phyloP scores from a whole-genome alignment of 208 protist genomes.

The Acanthamoeba comandoni region DNA sequence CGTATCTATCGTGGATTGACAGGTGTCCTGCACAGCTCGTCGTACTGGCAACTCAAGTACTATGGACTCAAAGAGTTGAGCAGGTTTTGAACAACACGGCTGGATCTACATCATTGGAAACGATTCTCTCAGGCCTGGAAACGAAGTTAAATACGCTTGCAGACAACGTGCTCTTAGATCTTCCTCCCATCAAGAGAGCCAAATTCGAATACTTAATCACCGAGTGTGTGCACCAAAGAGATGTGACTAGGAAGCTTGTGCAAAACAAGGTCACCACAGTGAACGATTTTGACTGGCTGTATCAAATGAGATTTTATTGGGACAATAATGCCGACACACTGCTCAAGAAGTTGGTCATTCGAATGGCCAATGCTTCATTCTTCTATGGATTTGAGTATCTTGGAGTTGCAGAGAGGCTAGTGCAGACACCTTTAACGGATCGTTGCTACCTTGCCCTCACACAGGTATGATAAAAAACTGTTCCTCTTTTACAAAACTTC shows the following conservation, averaged over 20 bases:
- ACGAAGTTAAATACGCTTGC: conserved; percentile 85
- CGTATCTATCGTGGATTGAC: conserved; percentile 90
- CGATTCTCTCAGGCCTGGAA: conserved; percentile 72
- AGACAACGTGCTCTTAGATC: conserved; percentile 90
- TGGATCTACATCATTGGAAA: neutral
- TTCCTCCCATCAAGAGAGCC: conserved; percentile 91
- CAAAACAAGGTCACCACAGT: conserved; percentile 79
- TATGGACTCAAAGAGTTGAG: conserved; percentile 93
- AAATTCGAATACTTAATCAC: conserved; percentile 97
- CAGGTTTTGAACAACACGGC: conserved; percentile 71
- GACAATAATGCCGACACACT: conserved; percentile 78
- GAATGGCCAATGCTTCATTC: conserved; percentile 96
- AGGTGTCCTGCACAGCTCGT: conserved; percentile 93
- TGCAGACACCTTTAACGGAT: conserved; percentile 99
- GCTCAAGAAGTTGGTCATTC: conserved; percentile 90
- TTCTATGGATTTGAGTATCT: conserved; percentile 99
- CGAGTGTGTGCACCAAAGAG: conserved; percentile 97
- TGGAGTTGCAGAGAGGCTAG: conserved; percentile 95
- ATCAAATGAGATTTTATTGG: conserved; percentile 95
- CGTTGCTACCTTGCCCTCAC: conserved; percentile 98
- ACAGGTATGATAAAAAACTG: conserved; percentile 78
- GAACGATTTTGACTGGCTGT: conserved; percentile 96
- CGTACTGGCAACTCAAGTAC: conserved; percentile 92
- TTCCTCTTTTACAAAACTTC: too few relatives aligned
- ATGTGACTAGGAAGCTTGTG: conserved; percentile 90